Base-by-base conservation (phyloP, 2,329 filamentous ascomycete genomes). In the Cercospora zeina region DNA sequence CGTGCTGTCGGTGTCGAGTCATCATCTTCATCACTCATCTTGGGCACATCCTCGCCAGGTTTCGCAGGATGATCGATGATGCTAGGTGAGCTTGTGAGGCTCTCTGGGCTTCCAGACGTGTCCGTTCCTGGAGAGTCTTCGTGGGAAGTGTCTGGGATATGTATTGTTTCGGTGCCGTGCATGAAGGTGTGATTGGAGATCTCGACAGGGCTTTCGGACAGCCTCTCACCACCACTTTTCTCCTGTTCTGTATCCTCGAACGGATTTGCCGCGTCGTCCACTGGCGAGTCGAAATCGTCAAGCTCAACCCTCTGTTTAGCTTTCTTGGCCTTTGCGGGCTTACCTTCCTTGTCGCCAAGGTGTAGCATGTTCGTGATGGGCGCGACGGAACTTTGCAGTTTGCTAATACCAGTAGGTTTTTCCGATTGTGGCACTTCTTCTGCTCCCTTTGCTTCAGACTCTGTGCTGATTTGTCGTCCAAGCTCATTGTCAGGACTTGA, bases 131-230 rank as follows among this genome's bases (percentile, higher is more conserved):
- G 63, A 7, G 60, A 63, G 8, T 68, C 64, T 11, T 67, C 65
- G 36, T 59, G 63, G 27, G 63, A 68, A 2, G 64, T 64, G 58
- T 65, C 69, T 1, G 74, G 74, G 7, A 76, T 75, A 50, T 76
- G 74, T 10, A 75, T 68, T 31, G 69, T 69, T 55, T 76, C 74
- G 6, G 74, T 75, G 34, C 73, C 74, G 56, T 76, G 73, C 73
- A 76, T 75, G 63, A 74, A 75, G 11, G 71, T 72, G 36, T 75
- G 72, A 1, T 86, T 84, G 14, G 86, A 87, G 4, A 88, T 81
- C 65, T 87, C 80, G 5, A 88, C 82, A 2, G 88, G 88, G 9
- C 88, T 91, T 71, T 90, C 88, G 4, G 86, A 86, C 31, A 86
- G 72, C 42, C 83, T 79, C 54, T 84, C 81, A 51, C 68, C 81